Conservation (phyloP, 73 alveolate genomes). For the Paramecium tetraurelia region DNA sequence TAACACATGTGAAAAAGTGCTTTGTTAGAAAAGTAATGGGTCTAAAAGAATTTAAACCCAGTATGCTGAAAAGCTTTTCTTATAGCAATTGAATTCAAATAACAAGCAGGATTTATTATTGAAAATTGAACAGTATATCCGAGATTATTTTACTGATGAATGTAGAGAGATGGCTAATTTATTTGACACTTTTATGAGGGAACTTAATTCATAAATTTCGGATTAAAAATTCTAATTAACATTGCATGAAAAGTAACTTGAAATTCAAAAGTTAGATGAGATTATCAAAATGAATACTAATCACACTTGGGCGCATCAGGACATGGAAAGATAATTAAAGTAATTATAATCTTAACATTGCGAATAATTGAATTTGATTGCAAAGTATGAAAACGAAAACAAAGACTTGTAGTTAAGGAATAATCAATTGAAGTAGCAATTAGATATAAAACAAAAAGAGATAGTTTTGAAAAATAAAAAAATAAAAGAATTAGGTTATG, state of each 20-base stretch:
- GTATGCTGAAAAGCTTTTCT: neutral
- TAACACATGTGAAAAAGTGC: neutral
- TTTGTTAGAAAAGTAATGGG: neutral
- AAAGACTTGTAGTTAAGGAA: neutral
- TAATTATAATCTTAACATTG: neutral
- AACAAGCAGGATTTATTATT: neutral
- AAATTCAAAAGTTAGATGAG: constrained; percentile 4
- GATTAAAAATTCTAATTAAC: neutral
- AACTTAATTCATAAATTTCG: neutral
- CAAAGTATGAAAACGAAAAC: neutral
- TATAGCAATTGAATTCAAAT: neutral
- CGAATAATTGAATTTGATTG: neutral
- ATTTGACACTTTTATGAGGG: constrained; percentile 26
- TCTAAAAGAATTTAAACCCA: neutral
- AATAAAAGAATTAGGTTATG: constrained; percentile 3
- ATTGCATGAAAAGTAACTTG: neutral
- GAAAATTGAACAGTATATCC: constrained; percentile 8
- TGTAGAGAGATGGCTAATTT: constrained; percentile 5
- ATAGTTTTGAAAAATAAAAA: neutral
- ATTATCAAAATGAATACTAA: neutral
- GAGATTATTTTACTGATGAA: neutral
- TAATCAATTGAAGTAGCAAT: neutral
- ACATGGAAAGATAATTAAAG: neutral
- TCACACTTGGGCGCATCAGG: neutral
- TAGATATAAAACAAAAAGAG: neutral